Evolutionary conservation across 192 early-diverging fungal species (phyloP), one percentile per base, ranked within the genome.

Genomic region (Paraglomus brasilianum): DNA sequence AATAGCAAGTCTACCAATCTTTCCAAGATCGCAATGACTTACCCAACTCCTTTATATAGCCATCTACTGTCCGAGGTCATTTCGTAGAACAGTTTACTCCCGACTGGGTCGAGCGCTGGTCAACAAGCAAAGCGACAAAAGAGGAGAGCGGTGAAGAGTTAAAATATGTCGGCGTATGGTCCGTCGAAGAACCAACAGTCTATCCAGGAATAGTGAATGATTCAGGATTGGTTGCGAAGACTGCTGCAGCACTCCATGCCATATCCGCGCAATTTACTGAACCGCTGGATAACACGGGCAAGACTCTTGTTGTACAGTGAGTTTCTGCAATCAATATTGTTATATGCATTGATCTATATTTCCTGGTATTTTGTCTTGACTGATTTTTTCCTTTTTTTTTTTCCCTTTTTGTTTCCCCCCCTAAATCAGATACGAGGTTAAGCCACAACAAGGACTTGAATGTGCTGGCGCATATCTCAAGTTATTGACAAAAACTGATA

Each of bases 391-490:
- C 11, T 47, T 19, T 15, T 40, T 10, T 24, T 22, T 11, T 5
- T n/a, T 4, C 0, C 5, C 36, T 47, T 17, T n/a, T 14, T 5
- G 36, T 40, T 50, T 66, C 21, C 60, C n/a, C n/a, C n/a, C n/a
- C 49, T 50, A 50, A 10, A 38, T 45, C 43, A 80, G 78, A 71
- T 93, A 95, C 48, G 78, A 97, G 71, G 93, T 95, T 77, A 97
- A 97, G 79, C 83, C 93, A 36, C 89, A 91, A 66, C 83, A 90
- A 70, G 88, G 88, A 47, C 78, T 91, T 50, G 91, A 93, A 74
- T 97, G 95, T 77, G 95, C 93, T 53, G 95, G 95, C 42, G 95
- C 95, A 4, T 97, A 97, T 82, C 77, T 93, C 73, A 96, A 96
- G 83, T 84, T 96, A 24, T 77, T 96, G 55, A 90, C 88, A 10